A percentile compares a stretch with the other conserved stretches of the same genome.
Conservation (phyloP, 2,329 filamentous ascomycete genomes). For the Hypoxylon sp. region DNA sequence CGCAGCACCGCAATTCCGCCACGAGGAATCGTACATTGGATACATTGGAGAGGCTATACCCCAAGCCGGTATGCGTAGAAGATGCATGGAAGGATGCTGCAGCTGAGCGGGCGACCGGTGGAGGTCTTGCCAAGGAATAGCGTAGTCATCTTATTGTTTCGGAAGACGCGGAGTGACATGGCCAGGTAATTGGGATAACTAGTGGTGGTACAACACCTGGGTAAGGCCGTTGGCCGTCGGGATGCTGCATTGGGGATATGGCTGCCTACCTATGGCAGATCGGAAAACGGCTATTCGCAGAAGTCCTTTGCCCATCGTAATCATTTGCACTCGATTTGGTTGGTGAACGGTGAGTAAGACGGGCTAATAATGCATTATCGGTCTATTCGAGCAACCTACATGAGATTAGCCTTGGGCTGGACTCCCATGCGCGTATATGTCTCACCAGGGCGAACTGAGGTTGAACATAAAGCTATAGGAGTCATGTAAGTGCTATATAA, state of each 20-base stretch:
- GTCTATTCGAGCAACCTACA: neutral
- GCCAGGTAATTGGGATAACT: constrained; percentile 15
- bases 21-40: constrained; percentile 31
- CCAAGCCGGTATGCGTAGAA: constrained; percentile 36
- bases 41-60: constrained; percentile 3
- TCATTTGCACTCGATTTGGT: constrained; percentile 1
- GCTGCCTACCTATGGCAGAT: constrained; percentile 7
- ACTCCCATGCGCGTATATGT: constrained; percentile 8
- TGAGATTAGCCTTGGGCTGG: neutral
- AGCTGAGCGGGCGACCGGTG: constrained; percentile 11
- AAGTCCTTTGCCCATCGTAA: neutral
- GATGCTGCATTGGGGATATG: constrained; percentile 25
- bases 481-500: constrained; percentile 6
- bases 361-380: neutral
- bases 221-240: constrained; percentile 38
- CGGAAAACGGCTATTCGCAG: constrained; percentile 17
- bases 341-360: constrained; percentile 11
- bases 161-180: constrained; percentile 34
- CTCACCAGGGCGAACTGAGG: constrained; percentile 3
- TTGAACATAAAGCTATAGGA: neutral
- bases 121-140: constrained; percentile 3
- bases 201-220: constrained; percentile 22
- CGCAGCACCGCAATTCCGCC: constrained; percentile 27
- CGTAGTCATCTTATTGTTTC: constrained; percentile 36
- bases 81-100: constrained; percentile 37